A percentile compares a stretch with the other conserved stretches of the same genome.
These are phyloP conservation scores for Diplodia seriata DNA, from an alignment of 2,329 filamentous ascomycete genomes.

Conservation along the genomic window DNA sequence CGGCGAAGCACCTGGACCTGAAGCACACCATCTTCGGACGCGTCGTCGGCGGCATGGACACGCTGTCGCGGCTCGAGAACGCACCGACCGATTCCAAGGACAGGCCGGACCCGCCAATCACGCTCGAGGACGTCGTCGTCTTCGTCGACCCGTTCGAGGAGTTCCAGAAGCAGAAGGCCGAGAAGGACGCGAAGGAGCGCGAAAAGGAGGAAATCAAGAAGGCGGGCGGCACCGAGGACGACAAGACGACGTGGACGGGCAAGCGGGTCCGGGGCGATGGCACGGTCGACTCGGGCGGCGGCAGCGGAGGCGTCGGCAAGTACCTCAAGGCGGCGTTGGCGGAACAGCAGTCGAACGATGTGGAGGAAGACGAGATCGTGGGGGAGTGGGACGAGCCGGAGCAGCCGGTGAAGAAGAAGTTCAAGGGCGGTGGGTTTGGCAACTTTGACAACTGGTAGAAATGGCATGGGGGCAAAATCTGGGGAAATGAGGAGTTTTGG, in stretches of 20 bases:
- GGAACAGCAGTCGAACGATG: conserved; percentile 38
- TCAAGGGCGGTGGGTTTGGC: conserved; percentile 80
- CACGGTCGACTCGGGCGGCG: conserved; percentile 60
- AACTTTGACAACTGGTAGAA: conserved; percentile 92
- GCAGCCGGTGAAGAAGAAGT: conserved; percentile 81
- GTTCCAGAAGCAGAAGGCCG: conserved; percentile 72
- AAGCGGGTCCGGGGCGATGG: conserved; percentile 80
- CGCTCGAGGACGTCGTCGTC: conserved; percentile 82
- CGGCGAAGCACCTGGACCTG: conserved; percentile 82
- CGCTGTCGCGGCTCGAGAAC: conserved; percentile 77
- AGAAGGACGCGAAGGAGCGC: conserved; percentile 64
- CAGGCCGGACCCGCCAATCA: conserved; percentile 55
- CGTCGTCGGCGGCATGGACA: conserved; percentile 77
- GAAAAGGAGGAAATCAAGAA: conserved; percentile 69
- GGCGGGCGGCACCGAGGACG: conserved; percentile 80
- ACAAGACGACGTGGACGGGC: conserved; percentile 93
- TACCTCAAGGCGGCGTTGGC: conserved; percentile 73
- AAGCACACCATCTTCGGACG: conserved; percentile 98
- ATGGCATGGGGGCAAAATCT: neutral
- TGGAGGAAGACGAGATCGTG: conserved; percentile 64
- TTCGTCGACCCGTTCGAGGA: conserved; percentile 96
- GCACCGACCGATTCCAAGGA: conserved; percentile 67
- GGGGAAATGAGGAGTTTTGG: conserved; percentile 5
- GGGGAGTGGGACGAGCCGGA: conserved; percentile 55
- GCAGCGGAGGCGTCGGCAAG: conserved; percentile 70